phyloP scores from a whole-genome alignment of 2,329 filamentous ascomycete species.

The Rhinocladiella similis region DNA sequence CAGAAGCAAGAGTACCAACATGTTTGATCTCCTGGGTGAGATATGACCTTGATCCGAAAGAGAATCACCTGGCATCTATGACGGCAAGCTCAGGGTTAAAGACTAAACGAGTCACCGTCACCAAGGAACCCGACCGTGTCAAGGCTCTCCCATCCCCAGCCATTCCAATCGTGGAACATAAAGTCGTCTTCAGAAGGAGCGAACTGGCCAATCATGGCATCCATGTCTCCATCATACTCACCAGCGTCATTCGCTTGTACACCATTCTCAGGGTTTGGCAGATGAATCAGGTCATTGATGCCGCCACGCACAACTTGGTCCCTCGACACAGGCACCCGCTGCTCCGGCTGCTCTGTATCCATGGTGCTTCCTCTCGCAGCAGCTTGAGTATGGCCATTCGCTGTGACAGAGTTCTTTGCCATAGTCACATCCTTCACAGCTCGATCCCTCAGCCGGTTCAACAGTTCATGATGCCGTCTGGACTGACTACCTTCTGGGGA shows the following conservation, averaged over 20 bases:
- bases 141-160: constrained; percentile 27
- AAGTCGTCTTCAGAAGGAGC: constrained; percentile 22
- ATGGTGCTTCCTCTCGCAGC: too few relatives aligned
- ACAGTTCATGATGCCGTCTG: constrained; percentile 21
- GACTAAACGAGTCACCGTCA: constrained; percentile 11
- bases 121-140: constrained; percentile 26
- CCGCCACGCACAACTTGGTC: not conserved
- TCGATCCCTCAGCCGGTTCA: constrained; percentile 18
- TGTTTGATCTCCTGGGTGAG: constrained; percentile 10
- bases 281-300: too few relatives aligned
- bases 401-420: too few relatives aligned
- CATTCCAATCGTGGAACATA: constrained; percentile 24
- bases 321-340: not conserved
- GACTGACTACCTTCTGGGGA: constrained; percentile 26
- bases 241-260: not conserved
- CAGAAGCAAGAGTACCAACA: constrained; percentile 5
- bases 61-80: not conserved
- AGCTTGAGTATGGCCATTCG: too few relatives aligned
- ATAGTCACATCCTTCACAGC: constrained; percentile 20
- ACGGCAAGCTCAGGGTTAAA: not conserved
- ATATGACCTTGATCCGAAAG: not conserved
- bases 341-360: not conserved
- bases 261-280: not conserved
- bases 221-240: not conserved
- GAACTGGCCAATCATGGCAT: constrained; percentile 11